These are phyloP conservation scores for Tripidium arundinaceum DNA, from an alignment of 202 grass and related monocot species.

Conservation along the genomic window DNA sequence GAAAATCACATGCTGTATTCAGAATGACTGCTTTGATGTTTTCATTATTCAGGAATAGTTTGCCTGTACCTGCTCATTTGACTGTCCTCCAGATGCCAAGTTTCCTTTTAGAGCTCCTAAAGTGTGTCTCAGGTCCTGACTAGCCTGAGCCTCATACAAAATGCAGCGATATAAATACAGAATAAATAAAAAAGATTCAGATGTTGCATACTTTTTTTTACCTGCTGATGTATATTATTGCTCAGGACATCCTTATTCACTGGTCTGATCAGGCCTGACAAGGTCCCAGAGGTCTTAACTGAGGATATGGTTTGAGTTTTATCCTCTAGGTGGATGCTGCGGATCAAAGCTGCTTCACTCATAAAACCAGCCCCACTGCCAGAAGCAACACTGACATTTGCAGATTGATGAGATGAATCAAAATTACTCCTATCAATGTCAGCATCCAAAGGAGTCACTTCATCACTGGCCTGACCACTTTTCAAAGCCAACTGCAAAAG, in stretches of 20 bases:
- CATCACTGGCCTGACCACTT: slow-evolving; percentile 25
- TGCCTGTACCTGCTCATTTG: slow-evolving; percentile 41
- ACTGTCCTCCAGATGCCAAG: slow-evolving; percentile 41
- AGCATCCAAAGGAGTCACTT: slow-evolving; percentile 25
- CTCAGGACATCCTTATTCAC: slow-evolving; percentile 33
- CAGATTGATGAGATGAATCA: slow-evolving; percentile 19
- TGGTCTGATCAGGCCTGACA: slow-evolving; percentile 22
- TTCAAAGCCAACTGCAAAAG: slow-evolving; percentile 35
- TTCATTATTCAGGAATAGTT: neutral
- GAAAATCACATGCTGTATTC: slow-evolving; percentile 7
- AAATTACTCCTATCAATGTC: slow-evolving; percentile 16
- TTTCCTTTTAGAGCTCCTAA: slow-evolving; percentile 57
- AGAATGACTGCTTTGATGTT: neutral
- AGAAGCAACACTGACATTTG: slow-evolving; percentile 22
- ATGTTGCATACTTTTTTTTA: slow-evolving; percentile 20
- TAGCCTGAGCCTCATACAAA: slow-evolving; percentile 27
- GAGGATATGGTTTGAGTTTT: slow-evolving; percentile 16
- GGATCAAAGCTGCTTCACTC: slow-evolving; percentile 7
- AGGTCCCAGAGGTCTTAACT: neutral
- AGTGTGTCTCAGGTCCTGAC: slow-evolving; percentile 49
- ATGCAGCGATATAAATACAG: slow-evolving; percentile 1
- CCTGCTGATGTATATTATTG: slow-evolving; percentile 34
- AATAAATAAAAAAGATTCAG: neutral
- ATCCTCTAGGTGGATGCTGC: slow-evolving; percentile 18
- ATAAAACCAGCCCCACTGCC: neutral